Evolutionary conservation across 345 rosid genomes (phyloP).

Genomic region (Noccaea bulbosa): DNA sequence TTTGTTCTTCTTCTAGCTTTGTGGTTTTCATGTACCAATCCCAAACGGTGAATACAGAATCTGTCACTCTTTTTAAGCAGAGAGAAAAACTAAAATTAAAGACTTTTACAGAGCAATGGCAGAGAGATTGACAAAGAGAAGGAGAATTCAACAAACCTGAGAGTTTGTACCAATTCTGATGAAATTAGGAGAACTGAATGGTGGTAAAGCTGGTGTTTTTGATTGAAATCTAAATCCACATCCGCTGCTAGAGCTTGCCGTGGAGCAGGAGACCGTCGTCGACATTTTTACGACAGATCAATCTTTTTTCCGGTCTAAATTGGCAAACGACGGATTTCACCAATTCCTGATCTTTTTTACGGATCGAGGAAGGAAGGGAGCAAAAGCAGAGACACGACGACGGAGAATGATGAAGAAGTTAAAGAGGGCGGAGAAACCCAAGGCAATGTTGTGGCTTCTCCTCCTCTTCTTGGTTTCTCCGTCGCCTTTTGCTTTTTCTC

Average conservation of each 20-base stretch:
- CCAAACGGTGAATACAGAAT: conserved; percentile 41
- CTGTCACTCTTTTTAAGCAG: conserved; percentile 49
- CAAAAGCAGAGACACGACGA: neutral
- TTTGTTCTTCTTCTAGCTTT: conserved; percentile 26
- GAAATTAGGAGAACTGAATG: conserved; percentile 6
- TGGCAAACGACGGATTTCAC: neutral
- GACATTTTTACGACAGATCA: conserved; percentile 11
- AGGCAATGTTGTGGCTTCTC: conserved; percentile 11
- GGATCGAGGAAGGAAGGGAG: conserved; percentile 5
- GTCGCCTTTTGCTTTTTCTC: conserved; percentile 6
- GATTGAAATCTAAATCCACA: conserved; percentile 1
- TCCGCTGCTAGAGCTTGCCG: conserved; percentile 36
- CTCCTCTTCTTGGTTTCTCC: conserved; percentile 27
- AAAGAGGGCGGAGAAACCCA: conserved; percentile 17
- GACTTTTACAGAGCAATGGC: neutral
- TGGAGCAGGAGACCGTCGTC: conserved; percentile 42
- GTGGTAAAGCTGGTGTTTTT: conserved; percentile 1
- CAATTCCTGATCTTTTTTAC: neutral
- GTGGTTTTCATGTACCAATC: conserved; percentile 34
- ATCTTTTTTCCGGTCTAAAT: neutral
- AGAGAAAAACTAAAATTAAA: neutral
- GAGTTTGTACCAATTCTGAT: conserved; percentile 21
- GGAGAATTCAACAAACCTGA: conserved; percentile 25
- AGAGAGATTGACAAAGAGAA: neutral
- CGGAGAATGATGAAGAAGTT: conserved; percentile 11